Percentiles rank a stretch among this genome's conserved stretches.
These are phyloP conservation scores for Floccularia luteovirens DNA, from an alignment of 768 basidiomycete genomes.

Conservation along the genomic window DNA sequence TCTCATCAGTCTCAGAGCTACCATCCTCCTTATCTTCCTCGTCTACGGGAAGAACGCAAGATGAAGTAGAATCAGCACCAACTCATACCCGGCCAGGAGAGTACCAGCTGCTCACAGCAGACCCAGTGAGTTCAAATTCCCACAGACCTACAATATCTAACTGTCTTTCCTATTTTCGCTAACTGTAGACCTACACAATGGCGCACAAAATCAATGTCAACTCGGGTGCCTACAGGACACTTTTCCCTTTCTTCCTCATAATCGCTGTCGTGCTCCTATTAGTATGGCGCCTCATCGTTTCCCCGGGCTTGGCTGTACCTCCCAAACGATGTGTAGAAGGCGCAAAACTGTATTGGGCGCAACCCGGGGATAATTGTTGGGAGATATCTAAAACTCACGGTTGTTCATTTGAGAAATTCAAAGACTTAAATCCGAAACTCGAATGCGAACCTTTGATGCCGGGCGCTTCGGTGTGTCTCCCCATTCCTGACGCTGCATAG, in stretches of 20 bases:
- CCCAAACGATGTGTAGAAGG: conserved; percentile 29
- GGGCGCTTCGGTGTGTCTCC: conserved; percentile 4
- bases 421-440: conserved; percentile 42
- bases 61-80: conserved; percentile 51
- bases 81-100: conserved; percentile 32
- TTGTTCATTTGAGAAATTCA: conserved; percentile 43
- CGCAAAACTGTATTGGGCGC: conserved; percentile 37
- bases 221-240: conserved; percentile 44
- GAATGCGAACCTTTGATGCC: conserved; percentile 49
- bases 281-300: conserved; percentile 51
- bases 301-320: conserved; percentile 28
- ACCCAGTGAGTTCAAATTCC: conserved; percentile 31
- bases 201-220: conserved; percentile 24
- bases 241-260: conserved; percentile 70
- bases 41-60: conserved; percentile 22
- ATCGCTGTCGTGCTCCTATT: conserved; percentile 56
- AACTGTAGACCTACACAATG: conserved; percentile 14
- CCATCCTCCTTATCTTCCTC: conserved; percentile 14
- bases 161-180: conserved; percentile 5
- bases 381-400: conserved; percentile 42
- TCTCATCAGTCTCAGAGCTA: conserved; percentile 20
- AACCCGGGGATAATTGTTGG: conserved; percentile 64
- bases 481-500: conserved; percentile 2
- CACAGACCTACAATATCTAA: conserved; percentile 1
- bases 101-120: conserved; percentile 45